phyloP scores from a whole-genome alignment of 2,329 filamentous ascomycete genomes.

The Septoria petroselini region DNA sequence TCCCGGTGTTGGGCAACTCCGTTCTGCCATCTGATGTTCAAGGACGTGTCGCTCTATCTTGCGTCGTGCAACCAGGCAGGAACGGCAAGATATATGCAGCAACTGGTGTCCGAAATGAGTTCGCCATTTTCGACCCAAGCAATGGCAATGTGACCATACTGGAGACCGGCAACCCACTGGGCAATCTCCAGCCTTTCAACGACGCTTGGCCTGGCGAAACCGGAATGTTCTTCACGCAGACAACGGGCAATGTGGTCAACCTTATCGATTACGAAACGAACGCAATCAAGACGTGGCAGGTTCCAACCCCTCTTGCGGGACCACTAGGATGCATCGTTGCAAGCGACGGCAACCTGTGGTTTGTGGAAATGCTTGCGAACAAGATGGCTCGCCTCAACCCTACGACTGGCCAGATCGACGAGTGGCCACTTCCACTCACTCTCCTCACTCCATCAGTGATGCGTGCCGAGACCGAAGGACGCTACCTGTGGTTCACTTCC shows the following conservation, averaged over 20 bases:
- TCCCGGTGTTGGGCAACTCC: conserved; percentile 18
- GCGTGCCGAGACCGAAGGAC: conserved; percentile 26
- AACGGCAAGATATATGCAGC: conserved; percentile 27
- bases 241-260: conserved; percentile 25
- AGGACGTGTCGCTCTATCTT: conserved; percentile 21
- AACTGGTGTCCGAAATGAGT: conserved; percentile 26
- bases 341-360: conserved; percentile 25
- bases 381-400: conserved; percentile 28
- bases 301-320: conserved; percentile 25
- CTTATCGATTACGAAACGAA: conserved; percentile 27
- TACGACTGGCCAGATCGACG: conserved; percentile 17
- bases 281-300: conserved; percentile 20
- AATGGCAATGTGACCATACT: conserved; percentile 22
- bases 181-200: conserved; percentile 29
- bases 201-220: conserved; percentile 28
- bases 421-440: conserved; percentile 22
- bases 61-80: conserved; percentile 27
- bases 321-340: conserved; percentile 25
- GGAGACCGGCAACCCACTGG: conserved; percentile 23
- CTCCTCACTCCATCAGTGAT: conserved; percentile 26
- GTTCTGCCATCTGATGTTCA: conserved; percentile 23
- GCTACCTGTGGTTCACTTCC: conserved; percentile 28
- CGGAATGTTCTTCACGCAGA: conserved; percentile 28
- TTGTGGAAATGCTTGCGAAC: conserved; percentile 27
- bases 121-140: conserved; percentile 22